A percentile compares a stretch with the other conserved stretches of the same genome.
These are phyloP conservation scores for Brettanomyces bruxellensis DNA, from an alignment of 805 yeast genomes.

Conservation along the genomic window DNA sequence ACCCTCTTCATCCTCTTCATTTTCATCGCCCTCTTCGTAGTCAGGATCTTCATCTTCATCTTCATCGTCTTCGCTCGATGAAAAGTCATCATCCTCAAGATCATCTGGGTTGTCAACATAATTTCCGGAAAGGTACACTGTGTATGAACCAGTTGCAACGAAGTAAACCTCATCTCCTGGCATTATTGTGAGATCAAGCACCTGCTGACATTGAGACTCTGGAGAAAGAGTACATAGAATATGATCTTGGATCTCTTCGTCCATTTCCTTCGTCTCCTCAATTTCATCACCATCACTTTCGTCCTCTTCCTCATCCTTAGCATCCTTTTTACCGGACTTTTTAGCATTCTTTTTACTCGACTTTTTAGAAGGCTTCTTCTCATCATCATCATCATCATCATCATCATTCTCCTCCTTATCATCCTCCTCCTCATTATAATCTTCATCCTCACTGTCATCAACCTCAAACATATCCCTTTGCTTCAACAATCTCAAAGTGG, in stretches of 20 bases:
- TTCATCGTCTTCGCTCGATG: slow-evolving; percentile 36
- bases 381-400: slow-evolving; percentile 24
- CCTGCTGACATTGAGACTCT: slow-evolving; percentile 75
- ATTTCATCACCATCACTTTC: slow-evolving; percentile 48
- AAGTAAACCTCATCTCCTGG: slow-evolving; percentile 93
- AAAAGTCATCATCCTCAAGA: slow-evolving; percentile 45
- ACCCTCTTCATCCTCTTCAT: slow-evolving; percentile 10
- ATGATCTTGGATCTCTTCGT: slow-evolving; percentile 73
- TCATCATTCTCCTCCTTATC: slow-evolving; percentile 31
- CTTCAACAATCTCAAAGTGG: slow-evolving; percentile 84
- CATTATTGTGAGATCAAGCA: slow-evolving; percentile 78
- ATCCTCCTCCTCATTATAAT: slow-evolving; percentile 39
- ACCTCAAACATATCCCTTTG: slow-evolving; percentile 38
- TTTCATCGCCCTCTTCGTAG: slow-evolving; percentile 67
- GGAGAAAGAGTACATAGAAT: slow-evolving; percentile 90
- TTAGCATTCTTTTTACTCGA: slow-evolving; percentile 8
- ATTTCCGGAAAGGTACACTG: slow-evolving; percentile 89
- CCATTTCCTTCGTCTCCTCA: slow-evolving; percentile 52
- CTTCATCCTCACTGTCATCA: slow-evolving; percentile 36
- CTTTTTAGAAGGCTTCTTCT: slow-evolving; percentile 14
- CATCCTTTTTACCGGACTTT: slow-evolving; percentile 26
- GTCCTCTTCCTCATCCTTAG: slow-evolving; percentile 38
- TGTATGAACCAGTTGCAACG: slow-evolving; percentile 93
- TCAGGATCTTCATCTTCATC: slow-evolving; percentile 47
- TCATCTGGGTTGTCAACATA: slow-evolving; percentile 94